Conservation (phyloP, 352 stramenopile genomes). For the Pelagophyceae sp. region DNA sequence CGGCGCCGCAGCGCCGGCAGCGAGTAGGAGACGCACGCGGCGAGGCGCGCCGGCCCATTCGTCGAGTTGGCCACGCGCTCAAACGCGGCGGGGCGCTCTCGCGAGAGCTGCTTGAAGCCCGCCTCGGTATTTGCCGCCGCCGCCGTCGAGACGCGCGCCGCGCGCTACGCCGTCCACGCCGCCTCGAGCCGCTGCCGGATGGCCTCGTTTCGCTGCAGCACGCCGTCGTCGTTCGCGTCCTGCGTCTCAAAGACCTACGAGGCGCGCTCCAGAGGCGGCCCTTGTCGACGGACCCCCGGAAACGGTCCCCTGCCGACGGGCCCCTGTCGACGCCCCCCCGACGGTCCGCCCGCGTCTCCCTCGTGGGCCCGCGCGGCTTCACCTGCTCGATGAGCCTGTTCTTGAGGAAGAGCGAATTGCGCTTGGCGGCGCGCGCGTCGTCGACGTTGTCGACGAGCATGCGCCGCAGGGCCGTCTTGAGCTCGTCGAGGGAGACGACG, state of each 20-base stretch:
- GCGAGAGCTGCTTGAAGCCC: not conserved
- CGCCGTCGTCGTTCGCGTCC: constrained; percentile 5
- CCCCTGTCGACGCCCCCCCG: no score
- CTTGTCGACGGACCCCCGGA: no score
- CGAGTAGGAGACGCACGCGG: not conserved
- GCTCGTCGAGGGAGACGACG: constrained; percentile 10
- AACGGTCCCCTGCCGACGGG: no score
- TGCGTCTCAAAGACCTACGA: not conserved
- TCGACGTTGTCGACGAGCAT: not conserved
- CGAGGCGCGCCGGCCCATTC: not conserved
- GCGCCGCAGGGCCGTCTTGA: not conserved
- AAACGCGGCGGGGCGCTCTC: not conserved
- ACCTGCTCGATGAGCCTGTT: not conserved
- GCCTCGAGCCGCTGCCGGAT: not conserved
- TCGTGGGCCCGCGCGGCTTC: no score
- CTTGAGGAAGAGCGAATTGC: not conserved
- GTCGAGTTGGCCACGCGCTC: not conserved
- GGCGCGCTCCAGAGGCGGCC: no score
- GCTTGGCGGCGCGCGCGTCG: not conserved
- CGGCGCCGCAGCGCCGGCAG: not conserved
- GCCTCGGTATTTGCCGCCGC: not conserved
- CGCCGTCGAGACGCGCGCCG: not conserved
- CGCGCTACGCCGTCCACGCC: no score
- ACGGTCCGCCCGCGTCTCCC: no score
- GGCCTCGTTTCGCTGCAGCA: not conserved